Evolutionary conservation across 164 flowering plant species (phyloP).

Genomic region (Hamamelis virginiana): DNA sequence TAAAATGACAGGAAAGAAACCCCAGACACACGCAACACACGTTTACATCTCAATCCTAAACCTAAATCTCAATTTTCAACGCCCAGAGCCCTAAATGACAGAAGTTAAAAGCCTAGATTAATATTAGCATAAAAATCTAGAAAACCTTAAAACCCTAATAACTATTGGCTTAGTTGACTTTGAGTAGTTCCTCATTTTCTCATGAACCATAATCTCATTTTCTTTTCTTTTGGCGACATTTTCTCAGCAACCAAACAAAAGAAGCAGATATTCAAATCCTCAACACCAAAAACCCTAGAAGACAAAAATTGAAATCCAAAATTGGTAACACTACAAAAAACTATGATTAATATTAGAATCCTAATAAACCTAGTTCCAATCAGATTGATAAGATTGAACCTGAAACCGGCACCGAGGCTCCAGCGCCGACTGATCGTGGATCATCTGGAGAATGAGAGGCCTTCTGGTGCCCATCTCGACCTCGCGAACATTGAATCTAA

Average conservation of each 20-base stretch:
- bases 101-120: too few relatives aligned
- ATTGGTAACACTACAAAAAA: background rate
- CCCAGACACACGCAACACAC: too few relatives aligned
- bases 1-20: too few relatives aligned
- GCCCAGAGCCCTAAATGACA: background rate
- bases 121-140: too few relatives aligned
- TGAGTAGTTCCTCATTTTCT: background rate
- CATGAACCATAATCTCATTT: background rate
- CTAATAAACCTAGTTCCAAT: background rate
- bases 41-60: too few relatives aligned
- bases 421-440: conserved; percentile 76
- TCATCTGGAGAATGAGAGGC: conserved; percentile 95
- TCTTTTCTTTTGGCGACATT: background rate
- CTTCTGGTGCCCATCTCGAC: conserved; percentile 98
- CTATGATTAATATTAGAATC: too few relatives aligned
- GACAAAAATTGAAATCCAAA: background rate
- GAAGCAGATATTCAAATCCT: too few relatives aligned
- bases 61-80: too few relatives aligned
- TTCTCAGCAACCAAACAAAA: background rate
- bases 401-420: conserved; percentile 96
- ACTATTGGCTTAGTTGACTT: background rate
- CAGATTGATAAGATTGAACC: conserved; percentile 30
- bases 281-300: too few relatives aligned
- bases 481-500: conserved; percentile 93
- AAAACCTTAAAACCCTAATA: too few relatives aligned